phyloP scores from a whole-genome alignment of 2,329 filamentous ascomycete genomes.

The Onygenales sp. region DNA sequence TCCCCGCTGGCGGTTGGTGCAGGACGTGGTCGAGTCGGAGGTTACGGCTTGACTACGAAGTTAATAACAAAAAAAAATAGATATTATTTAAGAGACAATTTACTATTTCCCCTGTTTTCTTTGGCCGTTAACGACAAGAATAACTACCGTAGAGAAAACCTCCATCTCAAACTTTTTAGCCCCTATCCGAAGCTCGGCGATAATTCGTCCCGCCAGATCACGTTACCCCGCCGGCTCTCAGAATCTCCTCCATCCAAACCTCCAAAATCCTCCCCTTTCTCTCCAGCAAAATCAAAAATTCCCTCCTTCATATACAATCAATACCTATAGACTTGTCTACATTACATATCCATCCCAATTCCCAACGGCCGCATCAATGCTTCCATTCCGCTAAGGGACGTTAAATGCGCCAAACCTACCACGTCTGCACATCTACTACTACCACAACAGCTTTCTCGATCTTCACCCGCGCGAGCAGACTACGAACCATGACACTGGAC shows the following conservation, averaged over 20 bases:
- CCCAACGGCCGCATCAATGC: background rate
- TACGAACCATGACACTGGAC: conserved; percentile 3
- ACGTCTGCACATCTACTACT: background rate
- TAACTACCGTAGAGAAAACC: background rate
- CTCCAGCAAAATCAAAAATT: too few species aligned
- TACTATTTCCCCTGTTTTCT: background rate
- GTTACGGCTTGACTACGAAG: background rate
- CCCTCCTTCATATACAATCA: too few species aligned
- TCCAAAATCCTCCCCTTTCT: too few species aligned
- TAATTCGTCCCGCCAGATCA: background rate
- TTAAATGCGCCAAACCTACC: background rate
- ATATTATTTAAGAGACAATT: conserved; percentile 1
- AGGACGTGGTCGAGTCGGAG: too few species aligned
- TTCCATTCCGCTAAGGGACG: background rate
- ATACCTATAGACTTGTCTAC: background rate
- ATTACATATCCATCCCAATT: too few species aligned
- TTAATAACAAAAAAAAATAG: conserved; percentile 3
- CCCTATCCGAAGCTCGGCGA: background rate
- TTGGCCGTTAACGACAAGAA: background rate
- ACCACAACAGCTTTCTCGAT: background rate
- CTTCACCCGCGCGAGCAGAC: background rate
- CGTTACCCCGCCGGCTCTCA: background rate
- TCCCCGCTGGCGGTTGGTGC: too few species aligned
- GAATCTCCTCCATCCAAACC: background rate
- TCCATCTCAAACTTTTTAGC: background rate